Evolutionary conservation across 1,284 basidiomycete genomes (phyloP).

Genomic region (Apiotrichum siamense): DNA sequence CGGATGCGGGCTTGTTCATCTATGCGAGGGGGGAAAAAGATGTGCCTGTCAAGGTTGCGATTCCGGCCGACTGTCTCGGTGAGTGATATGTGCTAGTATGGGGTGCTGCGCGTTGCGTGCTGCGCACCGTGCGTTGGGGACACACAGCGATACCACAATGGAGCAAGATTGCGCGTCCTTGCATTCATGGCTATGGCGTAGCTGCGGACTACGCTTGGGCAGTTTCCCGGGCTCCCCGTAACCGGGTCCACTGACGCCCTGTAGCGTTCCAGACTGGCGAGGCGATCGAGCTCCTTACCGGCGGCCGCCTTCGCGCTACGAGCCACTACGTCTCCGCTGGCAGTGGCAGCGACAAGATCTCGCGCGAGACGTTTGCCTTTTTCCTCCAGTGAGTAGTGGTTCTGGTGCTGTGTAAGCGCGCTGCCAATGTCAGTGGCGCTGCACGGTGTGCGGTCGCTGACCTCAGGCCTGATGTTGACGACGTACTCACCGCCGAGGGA

Average conservation of each 20-base stretch:
- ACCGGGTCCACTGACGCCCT: too few species aligned
- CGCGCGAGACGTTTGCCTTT: slow-evolving; percentile 73
- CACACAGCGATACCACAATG: too few species aligned
- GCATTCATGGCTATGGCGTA: too few species aligned
- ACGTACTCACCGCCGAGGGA: slow-evolving; percentile 56
- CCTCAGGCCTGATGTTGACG: slow-evolving; percentile 63
- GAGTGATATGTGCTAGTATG: not conserved
- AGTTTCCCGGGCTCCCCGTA: too few species aligned
- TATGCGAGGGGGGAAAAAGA: slow-evolving; percentile 60
- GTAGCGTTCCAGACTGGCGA: slow-evolving; percentile 89
- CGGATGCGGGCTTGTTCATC: slow-evolving; percentile 74
- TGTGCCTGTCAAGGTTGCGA: slow-evolving; percentile 67
- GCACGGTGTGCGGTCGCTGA: not conserved
- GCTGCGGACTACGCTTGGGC: too few species aligned
- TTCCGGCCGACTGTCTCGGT: slow-evolving; percentile 56
- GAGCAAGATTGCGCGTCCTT: too few species aligned
- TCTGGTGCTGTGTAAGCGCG: not conserved
- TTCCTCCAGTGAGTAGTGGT: slow-evolving; percentile 66
- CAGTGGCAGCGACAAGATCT: slow-evolving; percentile 49
- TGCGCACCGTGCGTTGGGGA: too few species aligned
- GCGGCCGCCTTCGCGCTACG: slow-evolving; percentile 64
- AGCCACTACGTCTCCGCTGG: slow-evolving; percentile 73
- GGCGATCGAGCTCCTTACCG: slow-evolving; percentile 78
- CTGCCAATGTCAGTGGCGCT: not conserved
- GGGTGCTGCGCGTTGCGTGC: too few species aligned